Evolutionary conservation across 805 yeast genomes (phyloP).

Genomic region (Candida tammaniensis): DNA sequence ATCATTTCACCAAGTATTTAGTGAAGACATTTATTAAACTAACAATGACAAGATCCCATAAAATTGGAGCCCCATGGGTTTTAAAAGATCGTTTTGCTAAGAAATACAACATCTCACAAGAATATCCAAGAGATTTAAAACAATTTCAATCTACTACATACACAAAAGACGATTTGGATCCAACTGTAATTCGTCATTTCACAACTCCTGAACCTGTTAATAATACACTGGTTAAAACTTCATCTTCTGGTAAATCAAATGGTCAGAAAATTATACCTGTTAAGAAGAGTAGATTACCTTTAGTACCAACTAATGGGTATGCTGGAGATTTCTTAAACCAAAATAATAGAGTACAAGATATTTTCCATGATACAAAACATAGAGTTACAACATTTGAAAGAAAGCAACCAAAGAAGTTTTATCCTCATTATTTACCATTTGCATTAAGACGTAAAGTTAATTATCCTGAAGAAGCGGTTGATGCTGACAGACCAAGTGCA

Average conservation of each 20-base stretch:
- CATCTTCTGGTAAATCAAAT: neutral
- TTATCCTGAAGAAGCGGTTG: constrained; percentile 12
- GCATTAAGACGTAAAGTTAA: constrained; percentile 9
- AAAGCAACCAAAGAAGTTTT: constrained; percentile 18
- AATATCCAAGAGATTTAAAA: constrained; percentile 54
- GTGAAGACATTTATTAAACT: constrained; percentile 86
- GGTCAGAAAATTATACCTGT: constrained; percentile 1
- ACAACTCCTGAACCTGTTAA: constrained; percentile 5
- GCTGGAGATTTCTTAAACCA: neutral
- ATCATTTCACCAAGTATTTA: constrained; percentile 83
- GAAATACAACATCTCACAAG: constrained; percentile 62
- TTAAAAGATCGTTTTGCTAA: constrained; percentile 75
- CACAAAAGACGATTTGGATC: constrained; percentile 24
- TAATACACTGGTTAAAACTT: neutral
- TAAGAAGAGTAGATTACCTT: neutral
- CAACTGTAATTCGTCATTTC: constrained; percentile 14
- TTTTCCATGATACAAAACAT: constrained; percentile 1
- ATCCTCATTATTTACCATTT: constrained; percentile 33
- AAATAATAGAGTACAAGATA: constrained; percentile 1
- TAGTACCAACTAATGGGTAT: neutral
- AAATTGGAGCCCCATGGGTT: constrained; percentile 95
- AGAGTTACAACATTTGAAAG: neutral
- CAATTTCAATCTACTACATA: constrained; percentile 35
- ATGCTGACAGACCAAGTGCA: constrained; percentile 13
- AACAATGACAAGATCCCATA: constrained; percentile 71